Conservation (phyloP, 176 grass and related monocot species). For the Lolium rigidum region DNA sequence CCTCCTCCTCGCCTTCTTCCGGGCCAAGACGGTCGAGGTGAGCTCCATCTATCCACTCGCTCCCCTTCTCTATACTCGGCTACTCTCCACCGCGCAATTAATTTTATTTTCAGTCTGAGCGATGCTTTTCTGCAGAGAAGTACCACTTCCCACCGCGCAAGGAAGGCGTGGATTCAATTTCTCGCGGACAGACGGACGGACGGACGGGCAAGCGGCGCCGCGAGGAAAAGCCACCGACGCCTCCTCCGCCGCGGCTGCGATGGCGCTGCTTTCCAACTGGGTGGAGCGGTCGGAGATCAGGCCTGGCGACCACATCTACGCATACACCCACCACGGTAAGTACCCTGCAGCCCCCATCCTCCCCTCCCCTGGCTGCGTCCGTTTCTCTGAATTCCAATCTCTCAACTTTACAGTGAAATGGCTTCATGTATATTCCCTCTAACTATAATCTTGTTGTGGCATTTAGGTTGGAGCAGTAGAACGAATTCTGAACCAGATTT, state of each 20-base stretch:
- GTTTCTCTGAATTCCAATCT: no score
- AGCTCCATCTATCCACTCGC: no score
- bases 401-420: conserved; percentile 6
- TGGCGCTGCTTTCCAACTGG: conserved; percentile 82
- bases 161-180: not conserved
- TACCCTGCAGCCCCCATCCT: not conserved
- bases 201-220: not conserved
- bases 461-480: not conserved
- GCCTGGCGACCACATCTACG: conserved; percentile 91
- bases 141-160: no score
- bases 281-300: conserved; percentile 84
- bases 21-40: no score
- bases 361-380: not conserved
- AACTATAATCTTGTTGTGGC: not conserved
- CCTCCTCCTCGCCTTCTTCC: no score
- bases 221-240: not conserved
- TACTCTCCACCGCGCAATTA: no score
- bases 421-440: not conserved
- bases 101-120: no score
- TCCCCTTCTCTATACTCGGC: no score
- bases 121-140: no score
- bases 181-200: conserved; percentile 23
- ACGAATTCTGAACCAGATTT: not conserved
- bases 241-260: not conserved
- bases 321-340: conserved; percentile 93